phyloP scores from a whole-genome alignment of 305 asterid species.

The Ajuga reptans region DNA sequence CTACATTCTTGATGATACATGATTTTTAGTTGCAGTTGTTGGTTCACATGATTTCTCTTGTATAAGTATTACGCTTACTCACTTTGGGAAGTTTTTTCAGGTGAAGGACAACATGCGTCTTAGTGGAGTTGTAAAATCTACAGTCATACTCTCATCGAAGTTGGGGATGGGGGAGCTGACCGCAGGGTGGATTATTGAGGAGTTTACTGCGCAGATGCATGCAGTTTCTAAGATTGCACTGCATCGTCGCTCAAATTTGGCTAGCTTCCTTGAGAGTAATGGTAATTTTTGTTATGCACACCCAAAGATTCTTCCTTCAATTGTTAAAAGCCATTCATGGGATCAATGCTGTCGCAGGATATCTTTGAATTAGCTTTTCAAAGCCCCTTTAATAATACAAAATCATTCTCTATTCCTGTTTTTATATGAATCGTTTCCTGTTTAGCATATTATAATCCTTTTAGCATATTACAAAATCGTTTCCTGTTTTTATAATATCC shows the following conservation, averaged over 20 bases:
- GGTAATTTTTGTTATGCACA: constrained; percentile 37
- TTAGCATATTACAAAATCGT: background rate
- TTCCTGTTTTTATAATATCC: background rate
- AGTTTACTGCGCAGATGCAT: constrained; percentile 92
- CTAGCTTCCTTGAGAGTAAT: constrained; percentile 71
- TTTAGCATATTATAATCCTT: background rate
- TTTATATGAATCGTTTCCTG: background rate
- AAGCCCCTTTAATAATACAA: background rate
- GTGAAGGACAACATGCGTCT: constrained; percentile 93
- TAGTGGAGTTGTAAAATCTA: constrained; percentile 87
- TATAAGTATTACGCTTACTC: constrained; percentile 4
- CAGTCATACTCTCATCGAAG: constrained; percentile 59
- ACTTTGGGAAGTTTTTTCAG: constrained; percentile 34
- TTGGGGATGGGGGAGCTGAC: constrained; percentile 83
- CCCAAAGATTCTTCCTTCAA: background rate
- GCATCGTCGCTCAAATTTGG: constrained; percentile 87
- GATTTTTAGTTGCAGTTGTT: constrained; percentile 9
- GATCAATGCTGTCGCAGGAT: background rate
- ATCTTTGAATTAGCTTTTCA: constrained; percentile 1
- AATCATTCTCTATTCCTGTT: background rate
- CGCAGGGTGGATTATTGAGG: constrained; percentile 85
- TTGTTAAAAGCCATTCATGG: background rate
- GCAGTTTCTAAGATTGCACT: constrained; percentile 93
- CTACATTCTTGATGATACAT: constrained; percentile 8
- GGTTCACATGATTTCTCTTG: background rate